A percentile compares a stretch with the other conserved stretches of the same genome.
phyloP scores from a whole-genome alignment of 306 rosid genomes.

The Sicyos baderoa region DNA sequence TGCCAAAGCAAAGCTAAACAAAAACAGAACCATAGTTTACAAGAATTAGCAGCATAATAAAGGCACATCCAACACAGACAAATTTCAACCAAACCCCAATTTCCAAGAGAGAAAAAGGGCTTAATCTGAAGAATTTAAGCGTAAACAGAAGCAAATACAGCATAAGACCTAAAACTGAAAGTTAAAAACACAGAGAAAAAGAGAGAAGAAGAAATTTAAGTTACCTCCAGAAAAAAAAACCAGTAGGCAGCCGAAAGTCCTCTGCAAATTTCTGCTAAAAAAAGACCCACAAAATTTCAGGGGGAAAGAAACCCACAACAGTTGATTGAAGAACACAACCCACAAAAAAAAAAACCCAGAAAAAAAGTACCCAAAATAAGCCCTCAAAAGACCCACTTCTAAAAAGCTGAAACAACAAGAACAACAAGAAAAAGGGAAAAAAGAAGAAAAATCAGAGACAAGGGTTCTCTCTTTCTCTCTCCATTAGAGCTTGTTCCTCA shows the following conservation, averaged over 20 bases:
- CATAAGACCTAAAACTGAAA: neutral
- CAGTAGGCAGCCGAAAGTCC: slow-evolving; percentile 6
- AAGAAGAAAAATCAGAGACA: slow-evolving; percentile 6
- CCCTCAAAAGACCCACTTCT: neutral
- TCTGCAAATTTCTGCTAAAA: slow-evolving; percentile 9
- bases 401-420: slow-evolving; percentile 11
- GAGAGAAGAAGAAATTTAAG: neutral
- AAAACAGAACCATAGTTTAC: neutral
- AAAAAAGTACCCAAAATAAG: neutral
- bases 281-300: slow-evolving; percentile 7
- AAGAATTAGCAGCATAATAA: neutral
- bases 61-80: neutral
- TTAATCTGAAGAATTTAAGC: neutral
- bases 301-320: neutral
- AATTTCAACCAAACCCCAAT: slow-evolving; percentile 17
- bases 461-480: neutral
- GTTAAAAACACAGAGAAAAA: neutral
- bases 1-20: neutral
- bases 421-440: neutral
- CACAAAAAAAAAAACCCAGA: neutral
- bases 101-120: neutral
- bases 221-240: slow-evolving; percentile 5
- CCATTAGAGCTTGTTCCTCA: neutral
- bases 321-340: slow-evolving; percentile 5
- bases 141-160: neutral